phyloP scores from a whole-genome alignment of 2,329 filamentous ascomycete species.

The Colletotrichum gloeosporioides region DNA sequence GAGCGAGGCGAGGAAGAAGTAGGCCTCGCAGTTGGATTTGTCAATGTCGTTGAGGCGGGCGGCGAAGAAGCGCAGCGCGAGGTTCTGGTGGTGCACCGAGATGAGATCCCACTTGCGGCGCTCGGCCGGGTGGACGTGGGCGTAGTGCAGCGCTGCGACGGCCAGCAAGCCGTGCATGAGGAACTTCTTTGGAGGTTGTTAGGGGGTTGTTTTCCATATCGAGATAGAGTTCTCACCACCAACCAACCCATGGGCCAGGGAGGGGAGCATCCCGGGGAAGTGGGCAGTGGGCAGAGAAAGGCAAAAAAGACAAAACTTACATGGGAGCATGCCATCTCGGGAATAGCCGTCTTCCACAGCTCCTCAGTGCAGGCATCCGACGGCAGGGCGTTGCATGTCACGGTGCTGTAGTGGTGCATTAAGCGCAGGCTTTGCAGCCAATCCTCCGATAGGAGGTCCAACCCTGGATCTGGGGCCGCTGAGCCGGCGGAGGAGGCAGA shows the following conservation, averaged over 20 bases:
- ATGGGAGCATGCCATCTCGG: conserved; percentile 17
- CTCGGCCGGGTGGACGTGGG: conserved; percentile 27
- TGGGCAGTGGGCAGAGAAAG: neutral
- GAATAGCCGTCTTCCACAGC: conserved; percentile 19
- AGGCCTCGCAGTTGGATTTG: conserved; percentile 34
- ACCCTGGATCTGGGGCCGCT: neutral
- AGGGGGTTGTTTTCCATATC: neutral
- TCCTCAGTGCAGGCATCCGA: conserved; percentile 18
- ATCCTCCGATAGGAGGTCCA: conserved; percentile 25
- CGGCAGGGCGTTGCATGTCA: conserved; percentile 32
- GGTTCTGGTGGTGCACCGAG: conserved; percentile 37
- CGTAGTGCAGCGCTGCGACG: conserved; percentile 34
- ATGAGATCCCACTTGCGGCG: conserved; percentile 27
- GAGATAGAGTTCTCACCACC: conserved; percentile 2
- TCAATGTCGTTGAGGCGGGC: conserved; percentile 28
- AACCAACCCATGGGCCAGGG: neutral
- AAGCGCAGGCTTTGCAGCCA: conserved; percentile 41
- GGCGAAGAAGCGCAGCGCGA: conserved; percentile 34
- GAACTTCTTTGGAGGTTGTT: conserved; percentile 25
- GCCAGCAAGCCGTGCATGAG: conserved; percentile 37
- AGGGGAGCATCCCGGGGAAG: neutral
- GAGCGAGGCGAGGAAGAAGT: conserved; percentile 35
- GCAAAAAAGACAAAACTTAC: neutral
- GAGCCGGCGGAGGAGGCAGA: neutral
- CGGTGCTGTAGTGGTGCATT: conserved; percentile 39